phyloP scores from a whole-genome alignment of 2,329 filamentous ascomycete genomes.

The Phialophora macrospora region DNA sequence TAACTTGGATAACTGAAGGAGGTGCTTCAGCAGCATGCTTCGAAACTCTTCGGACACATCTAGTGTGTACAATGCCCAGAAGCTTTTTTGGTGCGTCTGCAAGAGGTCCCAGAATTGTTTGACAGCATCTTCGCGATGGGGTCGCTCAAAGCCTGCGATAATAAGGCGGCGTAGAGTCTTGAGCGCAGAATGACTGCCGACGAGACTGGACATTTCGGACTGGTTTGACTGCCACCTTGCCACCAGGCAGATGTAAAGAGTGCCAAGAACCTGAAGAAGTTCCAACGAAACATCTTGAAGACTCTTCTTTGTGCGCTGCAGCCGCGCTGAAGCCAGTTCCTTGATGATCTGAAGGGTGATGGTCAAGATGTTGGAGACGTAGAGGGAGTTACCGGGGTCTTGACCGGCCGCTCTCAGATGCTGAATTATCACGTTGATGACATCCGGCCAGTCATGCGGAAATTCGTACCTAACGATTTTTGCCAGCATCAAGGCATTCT shows the following conservation, averaged over 20 bases:
- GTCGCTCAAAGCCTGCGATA: conserved; percentile 80
- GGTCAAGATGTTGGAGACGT: conserved; percentile 37
- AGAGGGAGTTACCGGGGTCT: conserved; percentile 21
- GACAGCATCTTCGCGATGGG: conserved; percentile 76
- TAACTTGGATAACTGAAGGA: conserved; percentile 88
- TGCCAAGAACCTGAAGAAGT: conserved; percentile 76
- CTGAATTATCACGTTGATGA: conserved; percentile 48
- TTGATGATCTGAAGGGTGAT: conserved; percentile 81
- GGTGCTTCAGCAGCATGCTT: conserved; percentile 78
- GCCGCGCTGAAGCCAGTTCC: conserved; percentile 79
- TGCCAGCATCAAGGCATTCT: conserved; percentile 84
- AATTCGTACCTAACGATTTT: conserved; percentile 91
- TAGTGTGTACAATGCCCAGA: conserved; percentile 67
- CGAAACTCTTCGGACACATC: conserved; percentile 57
- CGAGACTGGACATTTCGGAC: conserved; percentile 62
- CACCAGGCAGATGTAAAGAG: conserved; percentile 77
- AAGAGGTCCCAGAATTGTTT: conserved; percentile 80
- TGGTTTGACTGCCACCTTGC: conserved; percentile 60
- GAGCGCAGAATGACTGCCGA: conserved; percentile 68
- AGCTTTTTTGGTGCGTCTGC: conserved; percentile 75
- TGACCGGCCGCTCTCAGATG: conserved; percentile 41
- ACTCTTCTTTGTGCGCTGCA: conserved; percentile 74
- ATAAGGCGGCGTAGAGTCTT: conserved; percentile 80
- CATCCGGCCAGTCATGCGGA: conserved; percentile 74
- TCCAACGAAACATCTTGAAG: conserved; percentile 81